Percentiles rank a stretch among this genome's conserved stretches.
phyloP scores from a whole-genome alignment of 345 rosid species.

The Linum usitatissimum region DNA sequence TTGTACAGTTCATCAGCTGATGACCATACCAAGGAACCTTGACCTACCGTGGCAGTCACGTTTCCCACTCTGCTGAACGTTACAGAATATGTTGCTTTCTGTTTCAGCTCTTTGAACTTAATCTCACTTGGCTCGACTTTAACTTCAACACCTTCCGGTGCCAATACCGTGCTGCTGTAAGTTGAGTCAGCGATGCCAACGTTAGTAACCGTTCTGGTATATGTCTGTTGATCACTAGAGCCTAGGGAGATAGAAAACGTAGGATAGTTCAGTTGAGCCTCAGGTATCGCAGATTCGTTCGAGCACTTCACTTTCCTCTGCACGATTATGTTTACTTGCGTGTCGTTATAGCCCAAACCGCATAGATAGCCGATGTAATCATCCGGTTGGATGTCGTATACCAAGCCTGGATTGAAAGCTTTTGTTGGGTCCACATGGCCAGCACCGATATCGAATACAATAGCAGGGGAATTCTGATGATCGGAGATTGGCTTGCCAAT shows the following conservation, averaged over 20 bases:
- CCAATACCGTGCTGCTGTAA: not conserved
- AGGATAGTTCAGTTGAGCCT: not conserved
- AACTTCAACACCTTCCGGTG: not conserved
- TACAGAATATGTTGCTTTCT: not conserved
- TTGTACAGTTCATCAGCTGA: too few species aligned
- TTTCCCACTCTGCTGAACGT: too few species aligned
- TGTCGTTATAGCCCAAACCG: not conserved
- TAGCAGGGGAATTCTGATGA: not conserved
- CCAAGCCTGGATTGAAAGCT: not conserved
- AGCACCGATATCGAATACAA: not conserved
- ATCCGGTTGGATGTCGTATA: slow-evolving; percentile 4
- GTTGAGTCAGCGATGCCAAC: not conserved
- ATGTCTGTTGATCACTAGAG: not conserved
- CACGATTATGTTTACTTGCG: not conserved
- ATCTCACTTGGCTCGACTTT: not conserved
- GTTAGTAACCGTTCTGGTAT: not conserved
- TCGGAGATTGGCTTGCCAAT: not conserved
- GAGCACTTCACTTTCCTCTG: not conserved
- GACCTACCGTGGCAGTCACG: too few species aligned
- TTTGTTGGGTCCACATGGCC: not conserved
- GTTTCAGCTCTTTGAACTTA: not conserved
- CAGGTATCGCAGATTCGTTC: not conserved
- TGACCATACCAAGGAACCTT: too few species aligned
- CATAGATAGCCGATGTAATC: not conserved
- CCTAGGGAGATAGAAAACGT: not conserved